Percentiles rank a stretch among this genome's conserved stretches.
These are phyloP conservation scores for Pseudocercospora eumusae DNA, from an alignment of 2,329 filamentous ascomycete species.

Conservation along the genomic window DNA sequence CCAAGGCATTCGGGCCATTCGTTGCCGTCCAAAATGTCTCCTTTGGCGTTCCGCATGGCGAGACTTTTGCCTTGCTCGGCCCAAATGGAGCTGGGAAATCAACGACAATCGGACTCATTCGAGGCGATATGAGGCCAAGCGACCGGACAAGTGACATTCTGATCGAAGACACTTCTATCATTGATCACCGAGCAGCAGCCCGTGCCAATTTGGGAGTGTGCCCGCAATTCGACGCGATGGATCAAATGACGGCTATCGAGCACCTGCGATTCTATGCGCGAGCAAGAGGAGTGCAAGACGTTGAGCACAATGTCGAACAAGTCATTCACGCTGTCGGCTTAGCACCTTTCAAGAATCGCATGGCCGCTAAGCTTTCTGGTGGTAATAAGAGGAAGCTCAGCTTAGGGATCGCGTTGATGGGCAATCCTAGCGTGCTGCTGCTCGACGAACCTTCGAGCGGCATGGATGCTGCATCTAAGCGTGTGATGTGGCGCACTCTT, in stretches of 20 bases:
- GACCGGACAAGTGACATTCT: slow-evolving; percentile 73
- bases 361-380: slow-evolving; percentile 78
- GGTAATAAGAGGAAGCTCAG: slow-evolving; percentile 94
- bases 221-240: slow-evolving; percentile 74
- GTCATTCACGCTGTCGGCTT: slow-evolving; percentile 82
- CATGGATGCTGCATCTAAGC: slow-evolving; percentile 86
- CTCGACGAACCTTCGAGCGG: slow-evolving; percentile 88
- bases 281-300: slow-evolving; percentile 73
- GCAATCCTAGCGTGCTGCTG: slow-evolving; percentile 81
- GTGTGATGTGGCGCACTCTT: slow-evolving; percentile 89
- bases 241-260: slow-evolving; percentile 85
- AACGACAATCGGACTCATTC: slow-evolving; percentile 83
- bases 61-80: slow-evolving; percentile 86
- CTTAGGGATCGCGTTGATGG: slow-evolving; percentile 87
- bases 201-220: slow-evolving; percentile 84
- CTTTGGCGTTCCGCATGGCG: slow-evolving; percentile 75
- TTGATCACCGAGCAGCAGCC: slow-evolving; percentile 69
- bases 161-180: slow-evolving; percentile 75
- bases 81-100: slow-evolving; percentile 92
- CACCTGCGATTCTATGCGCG: slow-evolving; percentile 86
- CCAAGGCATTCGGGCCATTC: slow-evolving; percentile 74
- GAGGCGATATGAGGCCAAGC: slow-evolving; percentile 80
- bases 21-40: slow-evolving; percentile 81
- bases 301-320: slow-evolving; percentile 74
- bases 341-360: slow-evolving; percentile 66